A percentile compares a stretch with the other conserved stretches of the same genome.
These are phyloP conservation scores for Phialophora verrucosa DNA, from an alignment of 2,329 filamentous ascomycete genomes.

Conservation along the genomic window DNA sequence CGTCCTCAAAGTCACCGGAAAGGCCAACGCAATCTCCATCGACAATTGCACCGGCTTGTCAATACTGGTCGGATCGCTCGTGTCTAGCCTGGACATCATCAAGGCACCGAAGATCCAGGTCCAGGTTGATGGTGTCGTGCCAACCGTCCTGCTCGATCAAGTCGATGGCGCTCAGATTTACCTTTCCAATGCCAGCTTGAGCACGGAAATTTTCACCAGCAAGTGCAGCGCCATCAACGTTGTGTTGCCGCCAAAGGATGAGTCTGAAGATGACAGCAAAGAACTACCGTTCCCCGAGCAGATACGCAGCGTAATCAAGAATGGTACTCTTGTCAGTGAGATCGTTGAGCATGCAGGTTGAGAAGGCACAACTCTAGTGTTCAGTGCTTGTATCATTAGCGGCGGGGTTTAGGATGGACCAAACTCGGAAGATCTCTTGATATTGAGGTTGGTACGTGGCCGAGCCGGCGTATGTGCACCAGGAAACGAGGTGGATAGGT, in stretches of 20 bases:
- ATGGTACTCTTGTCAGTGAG: conserved; percentile 82
- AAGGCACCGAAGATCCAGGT: conserved; percentile 93
- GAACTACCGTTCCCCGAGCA: conserved; percentile 90
- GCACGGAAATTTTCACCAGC: conserved; percentile 84
- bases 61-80: conserved; percentile 84
- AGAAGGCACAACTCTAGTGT: not conserved
- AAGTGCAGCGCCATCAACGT: conserved; percentile 89
- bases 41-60: conserved; percentile 87
- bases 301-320: conserved; percentile 78
- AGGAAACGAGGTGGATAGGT: conserved; percentile 8
- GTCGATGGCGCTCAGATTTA: conserved; percentile 90
- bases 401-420: conserved; percentile 16
- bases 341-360: conserved; percentile 93
- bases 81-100: conserved; percentile 92
- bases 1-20: conserved; percentile 86
- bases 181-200: conserved; percentile 76
- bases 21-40: conserved; percentile 94
- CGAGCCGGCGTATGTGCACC: not conserved
- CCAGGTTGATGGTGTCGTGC: conserved; percentile 85
- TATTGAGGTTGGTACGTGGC: not conserved
- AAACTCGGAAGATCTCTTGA: conserved; percentile 1
- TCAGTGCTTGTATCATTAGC: conserved; percentile 30
- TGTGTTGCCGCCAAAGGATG: conserved; percentile 72
- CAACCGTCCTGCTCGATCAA: conserved; percentile 89
- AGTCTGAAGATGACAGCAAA: conserved; percentile 76